Evolutionary conservation across 2,329 filamentous ascomycete genomes (phyloP), one percentile per base, ranked within the genome.

Genomic region (Onygenales sp.): DNA sequence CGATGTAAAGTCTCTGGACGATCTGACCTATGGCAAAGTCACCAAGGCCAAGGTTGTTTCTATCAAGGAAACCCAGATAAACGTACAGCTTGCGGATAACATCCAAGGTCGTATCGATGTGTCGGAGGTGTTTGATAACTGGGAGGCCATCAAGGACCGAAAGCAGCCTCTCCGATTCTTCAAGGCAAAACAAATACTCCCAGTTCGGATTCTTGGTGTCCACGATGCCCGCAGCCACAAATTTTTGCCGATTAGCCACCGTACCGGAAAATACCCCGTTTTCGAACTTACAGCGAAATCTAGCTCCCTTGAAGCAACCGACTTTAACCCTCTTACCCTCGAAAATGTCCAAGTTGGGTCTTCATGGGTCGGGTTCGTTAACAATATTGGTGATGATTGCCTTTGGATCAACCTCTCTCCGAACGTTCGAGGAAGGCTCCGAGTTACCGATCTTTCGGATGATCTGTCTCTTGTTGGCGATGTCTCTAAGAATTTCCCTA

Each of bases 361-460:
- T 14, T 81, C 79, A 2, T 83, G 87, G 69, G 70, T 94, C 50
- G 91, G 86, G 1, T 97, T 92, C 64, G 82, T 98, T 66, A 98
- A 97, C 76, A 97, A 96, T 65, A 78, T 92, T 57, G 81, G 81
- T 21, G 79, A 87, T 32, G 84, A 88, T 59, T 87, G 81, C 64
- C 77, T 95, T 21, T 97, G 93, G 92, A 86, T 94, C 45, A 96
- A 90, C 64, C 72, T 98, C 21, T 89, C 91, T 1, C 90, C 93
- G 6, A 89, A 86, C 51, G 84, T 98, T 13, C 85, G 91, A 55
- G 93, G 93, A 53, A 83, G 90, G 50, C 82, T 98, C 53, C 83
- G 83, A 52, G 80, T 86, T 57, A 83, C 93, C 68, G 91, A 97
- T 64, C 82, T 93, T 7, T 90, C 89, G 0, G 88, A 95, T 62